Evolutionary conservation across 163 green algal species (phyloP).

Genomic region (Volvox carteri): DNA sequence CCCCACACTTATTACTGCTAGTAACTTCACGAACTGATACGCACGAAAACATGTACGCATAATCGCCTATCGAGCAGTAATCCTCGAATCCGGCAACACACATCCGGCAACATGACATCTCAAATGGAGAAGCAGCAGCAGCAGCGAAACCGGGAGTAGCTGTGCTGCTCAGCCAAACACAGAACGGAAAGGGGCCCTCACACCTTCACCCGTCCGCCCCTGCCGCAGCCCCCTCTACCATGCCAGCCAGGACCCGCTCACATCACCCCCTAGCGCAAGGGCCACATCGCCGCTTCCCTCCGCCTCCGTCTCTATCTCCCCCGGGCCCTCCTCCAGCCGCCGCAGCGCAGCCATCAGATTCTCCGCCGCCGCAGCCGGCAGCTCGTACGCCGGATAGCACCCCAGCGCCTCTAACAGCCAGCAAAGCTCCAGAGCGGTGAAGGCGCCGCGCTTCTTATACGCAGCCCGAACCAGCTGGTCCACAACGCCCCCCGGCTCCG

Average conservation of each 20-base stretch:
- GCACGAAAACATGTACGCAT: too few species aligned
- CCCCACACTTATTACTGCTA: too few species aligned
- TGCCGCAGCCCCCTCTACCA: background rate
- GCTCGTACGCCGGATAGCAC: background rate
- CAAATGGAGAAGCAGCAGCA: too few species aligned
- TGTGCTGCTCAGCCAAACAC: too few species aligned
- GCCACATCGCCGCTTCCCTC: background rate
- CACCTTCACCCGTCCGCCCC: background rate
- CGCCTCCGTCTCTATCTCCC: background rate
- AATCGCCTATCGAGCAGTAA: too few species aligned
- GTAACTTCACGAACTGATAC: too few species aligned
- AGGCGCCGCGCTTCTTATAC: slow-evolving; percentile 9
- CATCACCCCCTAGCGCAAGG: slow-evolving; percentile 8
- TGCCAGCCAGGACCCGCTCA: slow-evolving; percentile 14
- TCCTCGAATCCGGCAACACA: too few species aligned
- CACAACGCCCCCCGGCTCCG: background rate
- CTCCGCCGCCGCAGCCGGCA: background rate
- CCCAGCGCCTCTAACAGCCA: slow-evolving; percentile 43
- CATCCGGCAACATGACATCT: too few species aligned
- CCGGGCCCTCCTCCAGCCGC: background rate
- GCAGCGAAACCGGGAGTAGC: too few species aligned
- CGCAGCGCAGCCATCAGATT: slow-evolving; percentile 5
- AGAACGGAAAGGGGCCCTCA: background rate
- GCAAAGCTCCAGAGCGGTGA: slow-evolving; percentile 2
- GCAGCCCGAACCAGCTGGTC: slow-evolving; percentile 1